These are phyloP conservation scores for Phytophthora idaei DNA, from an alignment of 352 stramenopile genomes.

Conservation along the genomic window DNA sequence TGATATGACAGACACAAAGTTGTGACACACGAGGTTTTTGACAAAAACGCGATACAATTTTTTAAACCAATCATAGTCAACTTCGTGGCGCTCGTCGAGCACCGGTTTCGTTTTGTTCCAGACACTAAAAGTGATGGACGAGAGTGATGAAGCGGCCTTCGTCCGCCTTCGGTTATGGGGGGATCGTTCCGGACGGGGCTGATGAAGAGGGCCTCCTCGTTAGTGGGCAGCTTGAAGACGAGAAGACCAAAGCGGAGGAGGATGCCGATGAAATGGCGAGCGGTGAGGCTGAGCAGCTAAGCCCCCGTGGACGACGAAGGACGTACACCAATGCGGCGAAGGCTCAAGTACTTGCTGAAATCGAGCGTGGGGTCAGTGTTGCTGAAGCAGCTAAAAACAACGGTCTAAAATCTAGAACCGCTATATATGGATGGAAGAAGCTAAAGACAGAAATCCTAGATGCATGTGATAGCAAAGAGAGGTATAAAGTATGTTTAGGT, in stretches of 20 bases:
- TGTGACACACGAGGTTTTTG: too few relatives aligned
- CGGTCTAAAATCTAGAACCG: neutral
- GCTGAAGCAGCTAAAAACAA: neutral
- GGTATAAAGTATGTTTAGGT: neutral
- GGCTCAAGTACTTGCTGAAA: neutral
- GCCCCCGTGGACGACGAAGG: neutral
- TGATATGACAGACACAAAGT: too few relatives aligned
- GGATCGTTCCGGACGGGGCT: neutral
- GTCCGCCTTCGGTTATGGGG: neutral
- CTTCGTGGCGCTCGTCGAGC: neutral
- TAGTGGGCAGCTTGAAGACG: neutral
- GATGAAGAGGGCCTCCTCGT: neutral
- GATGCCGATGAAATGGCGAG: neutral
- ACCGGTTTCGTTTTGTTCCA: too few relatives aligned
- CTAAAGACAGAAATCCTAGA: neutral
- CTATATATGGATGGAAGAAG: neutral
- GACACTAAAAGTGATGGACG: neutral
- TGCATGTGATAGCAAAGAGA: neutral
- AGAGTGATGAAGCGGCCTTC: neutral
- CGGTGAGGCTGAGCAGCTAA: neutral
- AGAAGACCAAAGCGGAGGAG: neutral
- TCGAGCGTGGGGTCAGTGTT: neutral
- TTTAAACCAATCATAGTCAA: too few relatives aligned
- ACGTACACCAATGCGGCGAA: neutral
- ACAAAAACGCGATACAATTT: too few relatives aligned